Conservation (phyloP, 2,329 filamentous ascomycete genomes). For the Nothopassalora personata region DNA sequence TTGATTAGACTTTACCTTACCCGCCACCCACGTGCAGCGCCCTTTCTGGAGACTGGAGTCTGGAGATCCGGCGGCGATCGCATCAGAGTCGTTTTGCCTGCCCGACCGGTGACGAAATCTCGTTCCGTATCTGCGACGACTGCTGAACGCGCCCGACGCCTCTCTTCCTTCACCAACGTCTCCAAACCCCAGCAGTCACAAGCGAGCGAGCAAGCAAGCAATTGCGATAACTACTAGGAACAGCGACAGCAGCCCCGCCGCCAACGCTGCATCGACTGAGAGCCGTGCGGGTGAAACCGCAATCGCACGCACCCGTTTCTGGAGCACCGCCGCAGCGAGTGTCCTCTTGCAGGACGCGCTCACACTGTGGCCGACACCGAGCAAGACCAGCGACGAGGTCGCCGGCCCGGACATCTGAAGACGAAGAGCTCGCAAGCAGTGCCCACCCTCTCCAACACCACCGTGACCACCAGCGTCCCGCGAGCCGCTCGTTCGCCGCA, state of each 20-base stretch:
- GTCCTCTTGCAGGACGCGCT: neutral
- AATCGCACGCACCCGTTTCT: neutral
- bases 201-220: neutral
- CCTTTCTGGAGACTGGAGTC: neutral
- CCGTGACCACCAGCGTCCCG: conserved; percentile 11
- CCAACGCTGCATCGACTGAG: neutral
- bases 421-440: conserved; percentile 41
- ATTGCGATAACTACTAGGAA: neutral
- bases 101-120: neutral
- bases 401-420: conserved; percentile 27
- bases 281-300: neutral
- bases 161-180: neutral
- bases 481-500: conserved; percentile 12
- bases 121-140: neutral
- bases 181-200: neutral
- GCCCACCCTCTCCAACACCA: conserved; percentile 39
- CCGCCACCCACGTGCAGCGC: neutral
- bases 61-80: neutral
- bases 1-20: neutral
- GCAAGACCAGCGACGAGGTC: neutral
- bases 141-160: neutral
- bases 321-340: neutral
- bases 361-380: neutral
- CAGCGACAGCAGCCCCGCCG: neutral
- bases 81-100: neutral